These are phyloP conservation scores for Polyrhizophydium stewartii DNA, from an alignment of 371 early-diverging fungal genomes.

Conservation along the genomic window DNA sequence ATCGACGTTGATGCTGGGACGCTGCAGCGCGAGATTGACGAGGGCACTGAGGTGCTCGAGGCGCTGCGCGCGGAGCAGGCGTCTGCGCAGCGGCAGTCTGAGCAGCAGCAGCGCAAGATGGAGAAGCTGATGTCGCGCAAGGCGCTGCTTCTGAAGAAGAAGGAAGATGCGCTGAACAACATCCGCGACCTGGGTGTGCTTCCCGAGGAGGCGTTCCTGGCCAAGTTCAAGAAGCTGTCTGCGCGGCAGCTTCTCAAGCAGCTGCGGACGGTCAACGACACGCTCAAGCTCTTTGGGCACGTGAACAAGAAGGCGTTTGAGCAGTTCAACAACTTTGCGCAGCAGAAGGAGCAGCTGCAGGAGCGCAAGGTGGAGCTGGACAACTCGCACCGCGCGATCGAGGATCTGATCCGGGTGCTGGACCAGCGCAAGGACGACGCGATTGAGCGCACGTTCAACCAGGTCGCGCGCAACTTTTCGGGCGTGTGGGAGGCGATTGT, in stretches of 20 bases:
- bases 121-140: conserved; percentile 76
- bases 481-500: conserved; percentile 89
- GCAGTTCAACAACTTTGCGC: conserved; percentile 89
- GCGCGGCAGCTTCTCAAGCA: conserved; percentile 52
- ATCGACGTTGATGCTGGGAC: conserved; percentile 55
- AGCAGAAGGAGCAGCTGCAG: conserved; percentile 78
- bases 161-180: conserved; percentile 79
- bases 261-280: conserved; percentile 80
- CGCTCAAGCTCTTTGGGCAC: conserved; percentile 80
- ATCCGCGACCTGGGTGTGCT: conserved; percentile 93
- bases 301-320: conserved; percentile 98
- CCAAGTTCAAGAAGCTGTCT: conserved; percentile 45
- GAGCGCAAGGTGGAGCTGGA: conserved; percentile 85
- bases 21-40: conserved; percentile 16
- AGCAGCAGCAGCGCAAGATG: conserved; percentile 59
- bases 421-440: conserved; percentile 96
- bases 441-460: conserved; percentile 92
- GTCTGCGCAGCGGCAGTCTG: conserved; percentile 19
- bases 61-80: conserved; percentile 41
- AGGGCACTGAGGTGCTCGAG: conserved; percentile 49
- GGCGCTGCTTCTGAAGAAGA: conserved; percentile 71
- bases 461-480: conserved; percentile 82
- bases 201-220: conserved; percentile 88
- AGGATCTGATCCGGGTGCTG: conserved; percentile 77
- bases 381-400: conserved; percentile 60